phyloP scores from a whole-genome alignment of 345 rosid genomes.

The Carallia brachiata region DNA sequence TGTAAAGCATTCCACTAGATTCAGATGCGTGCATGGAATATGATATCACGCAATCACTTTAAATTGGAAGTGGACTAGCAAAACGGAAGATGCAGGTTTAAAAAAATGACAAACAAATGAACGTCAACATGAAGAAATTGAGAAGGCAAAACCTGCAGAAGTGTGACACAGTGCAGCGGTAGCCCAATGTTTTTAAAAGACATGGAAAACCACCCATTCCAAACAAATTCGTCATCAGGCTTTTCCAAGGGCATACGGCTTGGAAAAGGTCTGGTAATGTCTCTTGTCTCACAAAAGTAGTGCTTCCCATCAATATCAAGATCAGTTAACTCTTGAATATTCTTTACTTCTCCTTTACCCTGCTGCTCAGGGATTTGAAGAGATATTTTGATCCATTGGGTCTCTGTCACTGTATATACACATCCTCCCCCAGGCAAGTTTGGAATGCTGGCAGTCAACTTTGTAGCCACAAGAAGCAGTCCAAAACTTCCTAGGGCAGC shows the following conservation, averaged over 20 bases:
- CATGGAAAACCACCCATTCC: conserved; percentile 85
- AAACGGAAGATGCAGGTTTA: neutral
- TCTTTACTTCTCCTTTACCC: conserved; percentile 87
- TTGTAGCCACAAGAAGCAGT: conserved; percentile 84
- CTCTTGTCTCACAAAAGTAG: conserved; percentile 86
- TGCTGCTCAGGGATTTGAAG: conserved; percentile 77
- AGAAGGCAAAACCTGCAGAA: conserved; percentile 80
- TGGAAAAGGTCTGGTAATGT: conserved; percentile 87
- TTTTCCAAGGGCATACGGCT: conserved; percentile 62
- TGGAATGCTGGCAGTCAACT: conserved; percentile 63
- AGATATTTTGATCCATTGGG: conserved; percentile 82
- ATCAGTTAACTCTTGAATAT: conserved; percentile 79
- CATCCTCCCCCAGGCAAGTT: conserved; percentile 93
- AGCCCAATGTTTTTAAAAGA: conserved; percentile 74
- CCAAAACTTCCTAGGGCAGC: conserved; percentile 79
- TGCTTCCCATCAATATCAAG: conserved; percentile 95
- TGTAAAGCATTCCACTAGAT: no score
- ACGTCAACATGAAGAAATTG: conserved; percentile 28
- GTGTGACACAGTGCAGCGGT: conserved; percentile 63
- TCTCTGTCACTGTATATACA: conserved; percentile 75
- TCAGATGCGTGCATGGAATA: no score
- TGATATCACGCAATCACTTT: neutral
- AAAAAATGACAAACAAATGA: conserved; percentile 14
- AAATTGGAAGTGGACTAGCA: neutral
- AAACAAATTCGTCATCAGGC: conserved; percentile 93